These are phyloP conservation scores for Avena eriantha DNA, from an alignment of 176 grass and related monocot species.

Conservation along the genomic window DNA sequence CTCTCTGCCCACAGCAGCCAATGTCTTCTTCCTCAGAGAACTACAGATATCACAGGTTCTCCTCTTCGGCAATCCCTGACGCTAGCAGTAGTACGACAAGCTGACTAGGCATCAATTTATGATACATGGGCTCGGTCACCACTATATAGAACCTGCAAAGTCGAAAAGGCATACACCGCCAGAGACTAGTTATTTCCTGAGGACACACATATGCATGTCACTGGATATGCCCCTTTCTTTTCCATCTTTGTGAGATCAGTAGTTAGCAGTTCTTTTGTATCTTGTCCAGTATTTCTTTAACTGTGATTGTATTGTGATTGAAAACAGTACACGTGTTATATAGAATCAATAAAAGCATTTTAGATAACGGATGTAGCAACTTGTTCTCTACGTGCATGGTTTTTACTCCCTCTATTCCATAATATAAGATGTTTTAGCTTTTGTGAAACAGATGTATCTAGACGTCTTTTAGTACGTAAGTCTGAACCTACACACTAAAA, in stretches of 20 bases:
- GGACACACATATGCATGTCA: constrained; percentile 17
- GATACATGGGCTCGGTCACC: constrained; percentile 28
- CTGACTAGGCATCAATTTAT: constrained; percentile 81
- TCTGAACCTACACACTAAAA: too few species aligned
- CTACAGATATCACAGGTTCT: constrained; percentile 85
- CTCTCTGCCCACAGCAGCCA: constrained; percentile 82
- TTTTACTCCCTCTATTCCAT: not conserved
- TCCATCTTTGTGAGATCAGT: constrained; percentile 2
- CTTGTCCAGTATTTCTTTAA: constrained; percentile 3
- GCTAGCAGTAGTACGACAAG: constrained; percentile 55
- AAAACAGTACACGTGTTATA: not conserved
- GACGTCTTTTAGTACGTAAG: too few species aligned
- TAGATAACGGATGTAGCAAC: not conserved
- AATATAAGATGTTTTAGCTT: too few species aligned
- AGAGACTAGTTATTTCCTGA: constrained; percentile 10
- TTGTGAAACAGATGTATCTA: too few species aligned
- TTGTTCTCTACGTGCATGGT: not conserved
- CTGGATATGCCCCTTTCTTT: constrained; percentile 14
- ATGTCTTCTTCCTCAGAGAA: constrained; percentile 73
- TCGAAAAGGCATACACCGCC: constrained; percentile 11
- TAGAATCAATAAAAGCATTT: constrained; percentile 34
- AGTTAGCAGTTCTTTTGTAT: constrained; percentile 50
- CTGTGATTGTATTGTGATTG: constrained; percentile 26
- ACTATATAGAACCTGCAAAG: not conserved
- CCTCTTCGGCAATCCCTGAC: constrained; percentile 64